Percentiles rank a stretch among this genome's conserved stretches.
Evolutionary conservation across 2,329 filamentous ascomycete genomes (phyloP).

Genomic region (Claviceps cyperi): DNA sequence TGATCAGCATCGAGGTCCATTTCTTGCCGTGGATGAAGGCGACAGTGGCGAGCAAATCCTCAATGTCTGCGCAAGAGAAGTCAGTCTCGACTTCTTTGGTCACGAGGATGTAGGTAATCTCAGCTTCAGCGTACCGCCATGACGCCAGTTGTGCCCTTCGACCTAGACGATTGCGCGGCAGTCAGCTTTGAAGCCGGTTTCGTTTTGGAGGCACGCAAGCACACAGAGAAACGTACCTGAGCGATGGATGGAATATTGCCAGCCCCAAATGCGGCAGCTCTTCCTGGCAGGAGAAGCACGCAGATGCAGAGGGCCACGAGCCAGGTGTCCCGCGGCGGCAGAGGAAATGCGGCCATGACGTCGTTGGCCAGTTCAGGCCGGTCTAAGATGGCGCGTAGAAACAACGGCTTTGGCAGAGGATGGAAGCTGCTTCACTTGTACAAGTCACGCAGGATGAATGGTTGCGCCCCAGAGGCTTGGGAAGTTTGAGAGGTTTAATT

Average conservation of each 20-base stretch:
- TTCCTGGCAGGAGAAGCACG: slow-evolving; percentile 41
- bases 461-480: too few relatives aligned
- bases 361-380: slow-evolving; percentile 9
- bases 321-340: slow-evolving; percentile 34
- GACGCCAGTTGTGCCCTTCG: slow-evolving; percentile 55
- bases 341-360: slow-evolving; percentile 32
- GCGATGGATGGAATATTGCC: slow-evolving; percentile 57
- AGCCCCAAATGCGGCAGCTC: slow-evolving; percentile 49
- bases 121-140: slow-evolving; percentile 36
- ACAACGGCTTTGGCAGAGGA: neutral
- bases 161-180: slow-evolving; percentile 26
- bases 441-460: too few relatives aligned
- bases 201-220: neutral
- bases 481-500: too few relatives aligned
- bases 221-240: slow-evolving; percentile 19
- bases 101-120: neutral
- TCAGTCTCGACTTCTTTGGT: neutral
- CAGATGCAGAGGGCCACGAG: slow-evolving; percentile 39
- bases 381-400: neutral
- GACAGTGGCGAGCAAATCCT: slow-evolving; percentile 67
- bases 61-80: slow-evolving; percentile 44
- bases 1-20: slow-evolving; percentile 68
- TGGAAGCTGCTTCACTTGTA: neutral
- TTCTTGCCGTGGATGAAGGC: slow-evolving; percentile 69
- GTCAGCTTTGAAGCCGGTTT: neutral